Evolutionary conservation across 768 basidiomycete species (phyloP), one percentile per base, ranked within the genome.

Genomic region (Pisolithus orientalis): DNA sequence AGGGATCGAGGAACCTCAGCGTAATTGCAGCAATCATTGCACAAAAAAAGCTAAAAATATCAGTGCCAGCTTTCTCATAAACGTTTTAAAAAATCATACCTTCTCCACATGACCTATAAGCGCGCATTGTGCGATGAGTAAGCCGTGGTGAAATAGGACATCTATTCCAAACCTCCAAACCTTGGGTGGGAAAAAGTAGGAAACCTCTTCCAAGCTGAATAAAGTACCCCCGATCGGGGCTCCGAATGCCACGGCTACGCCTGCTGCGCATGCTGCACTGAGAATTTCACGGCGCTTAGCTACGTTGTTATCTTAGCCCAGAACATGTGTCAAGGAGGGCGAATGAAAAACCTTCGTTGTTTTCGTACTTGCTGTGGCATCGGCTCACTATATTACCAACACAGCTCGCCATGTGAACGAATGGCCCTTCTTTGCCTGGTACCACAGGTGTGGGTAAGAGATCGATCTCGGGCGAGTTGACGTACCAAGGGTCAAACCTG

Each of bases 21-120:
- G 95, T 95, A 59, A 97, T 87, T 1, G 95, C 95, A 2, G 96
- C 96, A 58, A 98, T 90, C 79, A 98, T 85, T 2, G 96, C 96
- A 64, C 96, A 98, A 68, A 99, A 94, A 72, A 99, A 99, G 62
- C 92, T 95, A 64, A 39, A 66, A 69, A 44, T 4, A 17, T 25
- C 4, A 40, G 51, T n/a, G 44, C 4, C 11, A 7, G 43, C 37
- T 31, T 24, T 31, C 45, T 38, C 51, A 44, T 14, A 14, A 21
- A 50, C 44, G 32, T 44, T 50, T 53, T 5, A n/a, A 4, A 27
- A 48, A 56, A 8, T 47, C 68, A 44, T 62, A 91, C 91, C 90
- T 90, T 73, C 93, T 75, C 90, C 91, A 95, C 91, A 97, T 93
- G 50, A 89, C 87, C 82, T 85, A 32, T 3, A 24, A 34, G 13